Evolutionary conservation across 2,329 filamentous ascomycete genomes (phyloP), one percentile per base, ranked within the genome.

Genomic region (Alternaria infectoria): DNA sequence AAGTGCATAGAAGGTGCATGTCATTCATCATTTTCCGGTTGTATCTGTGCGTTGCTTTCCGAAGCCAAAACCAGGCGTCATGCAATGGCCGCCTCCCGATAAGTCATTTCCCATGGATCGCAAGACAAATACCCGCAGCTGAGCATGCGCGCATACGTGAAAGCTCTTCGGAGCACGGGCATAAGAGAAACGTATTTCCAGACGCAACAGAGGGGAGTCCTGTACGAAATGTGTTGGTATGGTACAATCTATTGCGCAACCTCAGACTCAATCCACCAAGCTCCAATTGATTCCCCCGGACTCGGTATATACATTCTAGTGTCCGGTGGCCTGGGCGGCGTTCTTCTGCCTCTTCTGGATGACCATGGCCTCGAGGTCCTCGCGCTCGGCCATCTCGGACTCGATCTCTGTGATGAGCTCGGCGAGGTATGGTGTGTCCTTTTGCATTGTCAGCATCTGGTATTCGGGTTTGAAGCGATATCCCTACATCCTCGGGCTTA

Each of bases 351-450:
- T 75, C 76, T 80, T 80, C 77, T 81, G 85, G 73, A 91, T 82
- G 65, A 87, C 82, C 83, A 92, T 85, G 69, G 86, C 83, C 80
- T 92, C 90, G 73, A 92, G 82, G 76, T 92, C 90, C 70, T 85
- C 84, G 69, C 89, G 87, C 82, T 93, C 90, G 76, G 86, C 86
- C 71, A 83, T 80, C 83, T 91, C 90, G 59, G 85, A 83, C 82
- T 91, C 88, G 74, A 93, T 87, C 79, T 91, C 88, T 70, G 84
- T 82, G 80, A 93, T 91, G 79, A 91, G 87, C 40, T 87, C 86
- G 72, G 84, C 85, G 54, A 93, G 85, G 79, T 93, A 93, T 74
- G 84, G 83, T 63, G 83, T 76, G 74, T 92, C 90, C 90, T 93
- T 78, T 61, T 58, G 21, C 11, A 19, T 28, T 21, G 30, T 77